Evolutionary conservation across 2,329 filamentous ascomycete species (phyloP), one percentile per base, ranked within the genome.

Genomic region (Coniella lustricola): DNA sequence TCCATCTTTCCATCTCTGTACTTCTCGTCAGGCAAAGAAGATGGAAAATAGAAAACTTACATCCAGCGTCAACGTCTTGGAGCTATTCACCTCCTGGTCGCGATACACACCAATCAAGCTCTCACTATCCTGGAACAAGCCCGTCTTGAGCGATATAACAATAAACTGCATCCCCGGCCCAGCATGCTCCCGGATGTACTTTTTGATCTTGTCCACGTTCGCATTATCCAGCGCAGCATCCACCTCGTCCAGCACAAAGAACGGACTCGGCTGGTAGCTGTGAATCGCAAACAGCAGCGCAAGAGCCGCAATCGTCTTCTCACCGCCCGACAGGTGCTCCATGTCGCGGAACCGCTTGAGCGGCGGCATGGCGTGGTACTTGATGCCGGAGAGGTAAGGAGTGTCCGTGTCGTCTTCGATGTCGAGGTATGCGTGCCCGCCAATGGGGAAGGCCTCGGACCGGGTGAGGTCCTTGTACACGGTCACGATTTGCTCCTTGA

Each of bases 81-180:
- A 94, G 60, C 85, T 94, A 69, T 97, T 98, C 50, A 89, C 87
- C 49, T 84, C 82, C 70, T 98, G 93, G 63, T 98, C 94, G 56
- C 93, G 78, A 72, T 95, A 97, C 10, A 98, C 90, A 44, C 93
- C 93, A 4, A 98, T 90, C 59, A 98, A 67, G 53, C 90, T 94
- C 74, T 98, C 90, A 62, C 89, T 95, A 66, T 94, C 87, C 69
- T 98, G 90, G 71, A 97, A 98, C 49, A 98, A 74, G 1, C 90
- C 90, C 0, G 90, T 87, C 77, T 98, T 98, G 64, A 98, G 76
- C 70, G 84, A 90, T 66, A 98, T 98, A 57, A 98, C 93, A 53
- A 98, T 94, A 59, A 98, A 98, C 66, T 98, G 93, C 90, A 97
- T 97, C 13, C 94, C 94, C 1, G 93, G 93, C 0, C 89, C 88